Evolutionary conservation across 2,329 filamentous ascomycete genomes (phyloP), one percentile per base, ranked within the genome.

Genomic region (Leptodontidium sp.): DNA sequence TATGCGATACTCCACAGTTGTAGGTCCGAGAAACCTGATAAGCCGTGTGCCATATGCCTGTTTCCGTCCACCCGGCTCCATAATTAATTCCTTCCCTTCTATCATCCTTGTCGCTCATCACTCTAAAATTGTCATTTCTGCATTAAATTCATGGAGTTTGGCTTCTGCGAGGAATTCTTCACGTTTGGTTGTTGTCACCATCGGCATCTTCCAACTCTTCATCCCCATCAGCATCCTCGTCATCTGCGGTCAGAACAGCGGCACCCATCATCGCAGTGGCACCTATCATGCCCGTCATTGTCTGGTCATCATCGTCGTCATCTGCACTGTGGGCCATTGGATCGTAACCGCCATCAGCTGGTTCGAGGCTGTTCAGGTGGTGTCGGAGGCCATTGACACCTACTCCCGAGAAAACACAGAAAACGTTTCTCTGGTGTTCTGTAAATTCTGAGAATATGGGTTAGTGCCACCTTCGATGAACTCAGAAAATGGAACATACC

Each of bases 371-470:
- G 90, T 86, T 97, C 49, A 99, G 85, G 77, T 94, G 92, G 35
- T 90, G 86, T 52, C 95, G 91, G 32, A 99, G 87, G 50, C 88
- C 87, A 52, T 84, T 84, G 1, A 99, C 95, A 66, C 94, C 94
- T 32, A 88, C 86, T 6, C 96, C 95, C 1, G 94, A 98, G 80
- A 99, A 99, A 65, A 99, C 96, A 77, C 96, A 99, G 79, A 99
- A 99, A 8, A 98, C 93, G 64, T 95, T 91, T 71, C 96, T 90
- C 79, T 99, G 96, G 77, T 98, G 94, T 58, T 95, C 92, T 21
- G 94, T 98, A 79, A 99, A 99, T 80, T 98, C 96, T 90, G 66
- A 8, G 43, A n/a, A 6, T 11, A 29, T 32, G 69, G 64, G 68
- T 67, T 64, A 68, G 40, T 29, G 66, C 15, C n/a, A 17, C 40